Evolutionary conservation across 495 filamentous ascomycete species (phyloP), one percentile per base, ranked within the genome.

Genomic region (Penicillium manginii): DNA sequence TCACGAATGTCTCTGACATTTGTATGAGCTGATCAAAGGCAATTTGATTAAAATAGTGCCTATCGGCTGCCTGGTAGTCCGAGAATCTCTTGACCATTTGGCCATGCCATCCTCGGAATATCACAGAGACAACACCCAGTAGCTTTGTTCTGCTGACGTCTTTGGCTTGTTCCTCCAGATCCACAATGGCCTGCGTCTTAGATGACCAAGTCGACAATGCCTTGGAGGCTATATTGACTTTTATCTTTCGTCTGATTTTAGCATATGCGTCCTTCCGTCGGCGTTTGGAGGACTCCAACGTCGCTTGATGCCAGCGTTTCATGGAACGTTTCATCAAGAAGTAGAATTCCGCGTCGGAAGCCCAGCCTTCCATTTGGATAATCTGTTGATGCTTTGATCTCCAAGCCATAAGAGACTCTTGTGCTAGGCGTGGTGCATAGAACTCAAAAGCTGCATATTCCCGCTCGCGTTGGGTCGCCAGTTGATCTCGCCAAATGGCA

Each of bases 191-290:
- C 6, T 64, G 68, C 6, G 78, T 70, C 52, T 74, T 76, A 8
- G 72, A 65, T n/a, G 66, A 68, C 84, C 84, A 88, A 11, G 40
- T 58, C 4, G 57, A 46, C 45, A 87, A 57, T 23, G 73, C 70
- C 7, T 73, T 71, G 35, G 73, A 70, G 12, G 79, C 86, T 40
- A 88, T 70, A 10, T 78, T 82, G 51, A 86, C 79, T 66, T 90
- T 91, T 21, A 75, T 63, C 48, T 68, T 79, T 40, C 86, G 73
- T 45, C 88, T 75, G 21, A 87, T 69, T 45, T 79, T 77, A 0
- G 78, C 74, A 73, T 91, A 90, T 9, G 84, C 80, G 21, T 84
- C 78, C 48, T 84, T 81, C 9, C 84, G 78, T 45, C 83, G 83
- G 53, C 79, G 75, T 55, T 82, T 80, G 29, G 79, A 74, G 8